Percentiles rank a stretch among this genome's conserved stretches.
phyloP scores from a whole-genome alignment of 2,329 filamentous ascomycete species.

The Xylaria sp. region DNA sequence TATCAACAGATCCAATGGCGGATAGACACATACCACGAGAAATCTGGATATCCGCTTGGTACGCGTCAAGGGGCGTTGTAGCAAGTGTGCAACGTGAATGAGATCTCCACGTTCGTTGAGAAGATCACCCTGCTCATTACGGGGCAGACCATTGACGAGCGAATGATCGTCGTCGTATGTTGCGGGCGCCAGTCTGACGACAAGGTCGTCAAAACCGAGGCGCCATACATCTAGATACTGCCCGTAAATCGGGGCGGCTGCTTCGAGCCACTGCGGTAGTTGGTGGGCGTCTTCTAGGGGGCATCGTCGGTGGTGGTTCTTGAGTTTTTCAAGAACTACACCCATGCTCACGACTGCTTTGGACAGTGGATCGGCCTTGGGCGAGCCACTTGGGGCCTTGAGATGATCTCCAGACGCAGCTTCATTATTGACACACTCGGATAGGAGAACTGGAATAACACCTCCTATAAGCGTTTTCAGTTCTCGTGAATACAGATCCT shows the following conservation, averaged over 20 bases:
- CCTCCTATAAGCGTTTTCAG: slow-evolving; percentile 90
- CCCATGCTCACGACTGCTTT: slow-evolving; percentile 94
- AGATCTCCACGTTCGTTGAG: slow-evolving; percentile 74
- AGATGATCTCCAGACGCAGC: slow-evolving; percentile 63
- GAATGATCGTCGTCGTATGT: slow-evolving; percentile 55
- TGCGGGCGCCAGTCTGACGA: slow-evolving; percentile 83
- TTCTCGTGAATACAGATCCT: slow-evolving; percentile 82
- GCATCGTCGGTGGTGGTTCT: slow-evolving; percentile 71
- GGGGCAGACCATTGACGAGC: slow-evolving; percentile 53
- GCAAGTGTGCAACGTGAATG: slow-evolving; percentile 87
- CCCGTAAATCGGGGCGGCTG: slow-evolving; percentile 70
- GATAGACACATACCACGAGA: slow-evolving; percentile 55
- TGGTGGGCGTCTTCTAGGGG: slow-evolving; percentile 66
- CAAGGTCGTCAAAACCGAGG: slow-evolving; percentile 87
- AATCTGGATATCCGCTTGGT: slow-evolving; percentile 84
- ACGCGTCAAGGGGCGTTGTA: slow-evolving; percentile 82
- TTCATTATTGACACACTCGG: slow-evolving; percentile 70
- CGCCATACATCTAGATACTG: slow-evolving; percentile 87
- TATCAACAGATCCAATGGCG: not conserved
- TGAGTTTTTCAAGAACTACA: slow-evolving; percentile 77
- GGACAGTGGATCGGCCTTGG: slow-evolving; percentile 59
- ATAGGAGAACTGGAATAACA: slow-evolving; percentile 86
- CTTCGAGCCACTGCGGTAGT: slow-evolving; percentile 76
- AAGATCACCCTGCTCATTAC: slow-evolving; percentile 60
- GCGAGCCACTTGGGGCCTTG: slow-evolving; percentile 46